Evolutionary conservation across 2,329 filamentous ascomycete genomes (phyloP).

Genomic region (Fusarium chaquense): DNA sequence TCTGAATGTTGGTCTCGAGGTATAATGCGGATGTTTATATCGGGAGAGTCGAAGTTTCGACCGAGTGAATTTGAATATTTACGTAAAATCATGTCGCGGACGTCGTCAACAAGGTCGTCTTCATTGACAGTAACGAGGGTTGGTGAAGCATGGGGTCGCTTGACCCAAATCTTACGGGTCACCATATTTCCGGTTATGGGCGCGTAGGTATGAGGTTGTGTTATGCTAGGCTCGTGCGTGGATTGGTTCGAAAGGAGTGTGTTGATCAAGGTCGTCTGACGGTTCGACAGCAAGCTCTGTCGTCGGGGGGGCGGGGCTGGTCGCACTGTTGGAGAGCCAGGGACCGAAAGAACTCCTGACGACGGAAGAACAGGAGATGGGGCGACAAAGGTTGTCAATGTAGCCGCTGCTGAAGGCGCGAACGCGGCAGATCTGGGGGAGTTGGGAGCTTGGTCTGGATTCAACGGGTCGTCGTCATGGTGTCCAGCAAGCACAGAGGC

Average conservation of each 20-base stretch:
- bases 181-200: constrained; percentile 65
- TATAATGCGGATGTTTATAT: constrained; percentile 82
- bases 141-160: constrained; percentile 83
- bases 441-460: constrained; percentile 44
- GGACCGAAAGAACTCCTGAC: constrained; percentile 22
- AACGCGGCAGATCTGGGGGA: constrained; percentile 33
- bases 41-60: constrained; percentile 88
- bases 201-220: constrained; percentile 34
- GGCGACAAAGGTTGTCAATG: constrained; percentile 58
- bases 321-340: constrained; percentile 34
- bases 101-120: constrained; percentile 93
- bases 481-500: constrained; percentile 39
- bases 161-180: constrained; percentile 93
- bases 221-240: constrained; percentile 40
- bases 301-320: constrained; percentile 45
- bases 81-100: constrained; percentile 88
- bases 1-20: constrained; percentile 76
- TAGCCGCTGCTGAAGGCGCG: constrained; percentile 25
- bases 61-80: constrained; percentile 97
- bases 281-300: constrained; percentile 55
- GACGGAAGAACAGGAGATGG: constrained; percentile 44
- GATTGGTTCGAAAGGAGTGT: constrained; percentile 49
- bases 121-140: constrained; percentile 88
- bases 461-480: constrained; percentile 47
- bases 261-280: constrained; percentile 51